Evolutionary conservation across 805 yeast genomes (phyloP), one percentile per base, ranked within the genome.

Genomic region (Maudiozyma saulgeensis): DNA sequence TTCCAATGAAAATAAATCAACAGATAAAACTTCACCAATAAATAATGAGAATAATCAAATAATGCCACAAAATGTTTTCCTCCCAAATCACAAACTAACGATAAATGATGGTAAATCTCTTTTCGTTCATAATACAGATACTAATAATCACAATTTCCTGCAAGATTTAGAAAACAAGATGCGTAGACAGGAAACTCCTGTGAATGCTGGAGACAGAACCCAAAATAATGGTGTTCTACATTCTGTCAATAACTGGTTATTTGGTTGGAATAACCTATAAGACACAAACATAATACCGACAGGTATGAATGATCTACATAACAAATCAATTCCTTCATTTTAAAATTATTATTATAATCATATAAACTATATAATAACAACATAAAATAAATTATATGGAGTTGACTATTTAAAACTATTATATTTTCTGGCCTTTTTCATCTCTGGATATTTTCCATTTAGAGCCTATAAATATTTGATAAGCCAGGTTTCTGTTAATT

Each of bases 231-330:
- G 68, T 9, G n/a, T 66, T 2, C 12, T 66, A 8, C 59, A 58
- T 19, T 57, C 53, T 18, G 70, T 77, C 3, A 74, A 71, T 52
- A 77, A 77, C 56, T 64, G 78, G 65, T 59, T 78, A 37, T 78
- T 78, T 58, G 81, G 81, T 2, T 78, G 80, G 80, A 80, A 77
- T 45, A 77, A 76, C 49, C 56, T 74, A 44, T 69, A 50, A 58
- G 16, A n/a, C 9, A 28, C 12, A 28, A 28, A 11, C 12, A 28
- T 28, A 28, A 28, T 11, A 28, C 12, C 12, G 8, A 28, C 3
- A 28, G 6, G 3, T 21, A 28, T 28, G 32, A 28, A 28, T 28
- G 12, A 28, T 28, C 32, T 9, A 6, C 12, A 28, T 28, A 28
- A 4, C 6, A 28, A 28, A 28, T 28, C 12, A 8, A 28, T 28